Evolutionary conservation across 148 eudicot species (phyloP).

Genomic region (Silene uniflora): DNA sequence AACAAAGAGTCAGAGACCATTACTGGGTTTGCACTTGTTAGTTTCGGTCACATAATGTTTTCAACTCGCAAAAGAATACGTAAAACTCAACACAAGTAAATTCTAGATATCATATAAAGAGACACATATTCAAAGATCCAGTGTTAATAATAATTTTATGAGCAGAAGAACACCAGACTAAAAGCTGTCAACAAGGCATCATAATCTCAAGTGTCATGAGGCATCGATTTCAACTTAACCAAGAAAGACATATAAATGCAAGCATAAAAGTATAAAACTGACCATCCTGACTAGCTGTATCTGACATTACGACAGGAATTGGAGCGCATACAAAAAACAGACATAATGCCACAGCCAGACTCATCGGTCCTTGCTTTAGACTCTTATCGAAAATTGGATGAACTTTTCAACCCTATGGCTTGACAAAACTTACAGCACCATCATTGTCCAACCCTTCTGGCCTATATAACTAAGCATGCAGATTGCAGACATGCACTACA

Average conservation of each 20-base stretch:
- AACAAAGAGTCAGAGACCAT: too few species aligned
- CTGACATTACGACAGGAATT: not conserved
- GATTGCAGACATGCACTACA: too few species aligned
- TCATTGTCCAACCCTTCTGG: slow-evolving; percentile 2
- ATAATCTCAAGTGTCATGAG: not conserved
- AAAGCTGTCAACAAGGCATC: too few species aligned
- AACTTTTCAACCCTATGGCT: not conserved
- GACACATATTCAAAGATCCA: too few species aligned
- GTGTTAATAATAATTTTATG: not conserved
- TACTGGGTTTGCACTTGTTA: too few species aligned
- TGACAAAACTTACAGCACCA: not conserved
- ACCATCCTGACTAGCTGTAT: slow-evolving; percentile 8
- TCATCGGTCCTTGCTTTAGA: too few species aligned
- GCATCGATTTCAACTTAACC: not conserved
- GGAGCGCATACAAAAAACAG: slow-evolving; percentile 2
- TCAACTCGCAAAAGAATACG: too few species aligned
- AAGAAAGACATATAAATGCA: not conserved
- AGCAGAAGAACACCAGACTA: not conserved
- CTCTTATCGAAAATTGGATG: not conserved
- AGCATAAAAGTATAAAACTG: slow-evolving; percentile 11
- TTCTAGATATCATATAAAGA: too few species aligned
- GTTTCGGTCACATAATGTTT: too few species aligned
- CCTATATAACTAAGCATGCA: not conserved
- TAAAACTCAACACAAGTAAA: too few species aligned
- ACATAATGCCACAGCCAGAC: not conserved